Conservation (phyloP, 352 stramenopile genomes). For the Phytophthora vignae region DNA sequence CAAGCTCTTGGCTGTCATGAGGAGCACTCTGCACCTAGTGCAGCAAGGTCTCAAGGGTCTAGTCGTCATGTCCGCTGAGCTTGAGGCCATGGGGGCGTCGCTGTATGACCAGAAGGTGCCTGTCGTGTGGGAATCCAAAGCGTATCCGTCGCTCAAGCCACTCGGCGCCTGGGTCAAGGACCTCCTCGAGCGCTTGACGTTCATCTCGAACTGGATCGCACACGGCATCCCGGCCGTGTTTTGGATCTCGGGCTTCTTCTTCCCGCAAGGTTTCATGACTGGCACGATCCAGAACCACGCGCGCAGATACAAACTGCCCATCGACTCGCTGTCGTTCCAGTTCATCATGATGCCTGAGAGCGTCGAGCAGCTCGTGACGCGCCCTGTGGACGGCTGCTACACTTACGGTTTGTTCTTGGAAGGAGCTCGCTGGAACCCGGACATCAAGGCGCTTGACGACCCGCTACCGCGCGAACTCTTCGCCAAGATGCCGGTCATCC, state of each 20-base stretch:
- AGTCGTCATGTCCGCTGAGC: conserved; percentile 89
- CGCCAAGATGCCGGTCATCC: conserved; percentile 92
- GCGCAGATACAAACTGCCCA: conserved; percentile 81
- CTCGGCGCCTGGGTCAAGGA: conserved; percentile 91
- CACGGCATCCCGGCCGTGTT: conserved; percentile 86
- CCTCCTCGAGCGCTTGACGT: conserved; percentile 76
- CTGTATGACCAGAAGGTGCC: conserved; percentile 92
- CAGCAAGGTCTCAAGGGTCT: conserved; percentile 91
- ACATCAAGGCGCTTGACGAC: conserved; percentile 82
- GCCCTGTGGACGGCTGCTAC: conserved; percentile 44
- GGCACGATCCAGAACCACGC: conserved; percentile 94
- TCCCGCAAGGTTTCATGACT: conserved; percentile 93
- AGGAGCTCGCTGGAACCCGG: conserved; percentile 50
- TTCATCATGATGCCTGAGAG: conserved; percentile 78
- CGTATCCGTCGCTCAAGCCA: conserved; percentile 93
- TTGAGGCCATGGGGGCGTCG: conserved; percentile 87
- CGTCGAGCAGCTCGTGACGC: conserved; percentile 47
- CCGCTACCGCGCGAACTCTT: conserved; percentile 94
- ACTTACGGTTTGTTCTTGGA: conserved; percentile 50
- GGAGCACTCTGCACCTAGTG: conserved; percentile 80
- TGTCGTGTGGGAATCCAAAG: conserved; percentile 87
- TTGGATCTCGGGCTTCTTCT: conserved; percentile 95
- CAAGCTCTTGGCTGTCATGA: conserved; percentile 84
- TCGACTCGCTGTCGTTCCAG: conserved; percentile 87
- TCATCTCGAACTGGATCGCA: conserved; percentile 78